phyloP scores from a whole-genome alignment of 768 basidiomycete species.

The Russula sp. region DNA sequence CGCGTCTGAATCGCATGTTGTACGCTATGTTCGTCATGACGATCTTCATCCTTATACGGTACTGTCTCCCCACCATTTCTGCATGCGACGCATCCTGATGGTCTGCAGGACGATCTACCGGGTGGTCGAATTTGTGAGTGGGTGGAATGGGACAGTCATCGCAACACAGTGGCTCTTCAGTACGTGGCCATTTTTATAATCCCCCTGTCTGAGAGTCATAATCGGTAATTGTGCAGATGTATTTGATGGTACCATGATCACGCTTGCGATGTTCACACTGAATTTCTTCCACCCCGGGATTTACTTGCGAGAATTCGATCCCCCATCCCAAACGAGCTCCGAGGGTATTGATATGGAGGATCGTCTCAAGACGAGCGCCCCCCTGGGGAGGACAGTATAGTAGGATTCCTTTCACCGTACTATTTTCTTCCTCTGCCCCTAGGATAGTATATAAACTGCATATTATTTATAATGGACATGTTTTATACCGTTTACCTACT shows the following conservation, averaged over 20 bases:
- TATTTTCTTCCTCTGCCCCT: not conserved
- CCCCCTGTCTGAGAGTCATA: not conserved
- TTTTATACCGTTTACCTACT: too few relatives aligned
- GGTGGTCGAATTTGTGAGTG: conserved; percentile 9
- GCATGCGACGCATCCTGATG: not conserved
- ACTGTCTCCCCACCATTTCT: too few relatives aligned
- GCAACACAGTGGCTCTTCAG: conserved; percentile 15
- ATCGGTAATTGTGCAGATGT: not conserved
- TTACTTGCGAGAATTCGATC: not conserved
- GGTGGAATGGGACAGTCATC: conserved; percentile 14
- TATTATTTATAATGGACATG: too few relatives aligned
- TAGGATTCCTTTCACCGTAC: not conserved
- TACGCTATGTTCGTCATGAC: conserved; percentile 13
- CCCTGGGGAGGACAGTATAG: not conserved
- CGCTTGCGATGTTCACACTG: conserved; percentile 13
- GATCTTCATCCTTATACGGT: conserved; percentile 17
- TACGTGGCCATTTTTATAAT: not conserved
- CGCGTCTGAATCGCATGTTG: conserved; percentile 4
- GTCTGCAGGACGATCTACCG: conserved; percentile 14
- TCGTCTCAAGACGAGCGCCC: not conserved
- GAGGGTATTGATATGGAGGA: not conserved
- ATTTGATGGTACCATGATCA: conserved; percentile 18
- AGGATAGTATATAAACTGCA: too few relatives aligned
- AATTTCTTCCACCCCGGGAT: conserved; percentile 16
- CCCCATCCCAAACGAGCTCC: not conserved